A percentile compares a stretch with the other conserved stretches of the same genome.
Conservation (phyloP, 441 rosid genomes). For the Populus hybrid region DNA sequence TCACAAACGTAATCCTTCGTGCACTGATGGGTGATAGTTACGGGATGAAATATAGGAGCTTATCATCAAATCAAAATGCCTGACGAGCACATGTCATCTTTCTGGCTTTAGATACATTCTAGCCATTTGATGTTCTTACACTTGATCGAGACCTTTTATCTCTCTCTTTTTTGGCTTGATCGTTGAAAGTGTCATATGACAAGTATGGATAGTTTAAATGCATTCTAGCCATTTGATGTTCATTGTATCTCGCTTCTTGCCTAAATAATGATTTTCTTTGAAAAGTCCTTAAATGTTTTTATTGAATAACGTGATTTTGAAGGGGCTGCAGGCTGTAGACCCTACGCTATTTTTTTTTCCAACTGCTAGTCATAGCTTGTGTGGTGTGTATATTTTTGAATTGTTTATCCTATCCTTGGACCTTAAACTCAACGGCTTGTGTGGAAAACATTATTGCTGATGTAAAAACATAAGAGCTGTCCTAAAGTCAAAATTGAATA, state of each 20-base stretch:
- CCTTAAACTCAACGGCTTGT: conserved; percentile 4
- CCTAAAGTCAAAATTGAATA: background rate
- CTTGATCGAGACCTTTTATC: conserved; percentile 10
- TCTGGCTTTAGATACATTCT: background rate
- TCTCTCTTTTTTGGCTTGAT: conserved; percentile 4
- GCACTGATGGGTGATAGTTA: background rate
- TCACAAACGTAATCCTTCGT: background rate
- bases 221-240: background rate
- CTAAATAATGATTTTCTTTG: conserved; percentile 17
- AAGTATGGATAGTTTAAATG: conserved; percentile 3
- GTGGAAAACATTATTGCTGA: conserved; percentile 1
- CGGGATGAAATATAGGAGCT: background rate
- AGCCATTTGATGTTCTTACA: background rate
- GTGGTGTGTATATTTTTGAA: conserved; percentile 10
- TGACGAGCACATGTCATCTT: background rate
- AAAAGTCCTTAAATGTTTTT: conserved; percentile 8
- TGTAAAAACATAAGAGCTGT: background rate
- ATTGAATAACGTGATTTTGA: conserved; percentile 13
- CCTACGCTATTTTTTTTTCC: background rate
- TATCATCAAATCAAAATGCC: background rate
- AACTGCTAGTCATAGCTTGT: background rate
- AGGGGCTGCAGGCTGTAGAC: background rate
- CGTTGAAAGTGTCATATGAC: conserved; percentile 17
- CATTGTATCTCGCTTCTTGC: conserved; percentile 13
- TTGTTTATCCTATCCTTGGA: conserved; percentile 22